Evolutionary conservation across 805 yeast species (phyloP).

Genomic region (Suhomyces faveliae): DNA sequence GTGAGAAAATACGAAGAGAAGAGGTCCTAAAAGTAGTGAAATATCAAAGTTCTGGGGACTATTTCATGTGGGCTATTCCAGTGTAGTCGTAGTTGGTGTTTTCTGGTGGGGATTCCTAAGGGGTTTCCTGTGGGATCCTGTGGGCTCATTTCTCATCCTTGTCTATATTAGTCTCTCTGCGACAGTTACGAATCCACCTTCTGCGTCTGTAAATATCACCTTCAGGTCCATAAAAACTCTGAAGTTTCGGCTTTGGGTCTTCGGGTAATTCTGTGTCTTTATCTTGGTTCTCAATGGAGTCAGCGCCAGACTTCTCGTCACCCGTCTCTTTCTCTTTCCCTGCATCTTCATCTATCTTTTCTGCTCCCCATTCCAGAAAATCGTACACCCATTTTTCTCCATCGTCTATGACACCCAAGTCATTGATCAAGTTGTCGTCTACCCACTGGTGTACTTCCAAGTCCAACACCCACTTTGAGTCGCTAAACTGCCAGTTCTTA

Average conservation of each 20-base stretch:
- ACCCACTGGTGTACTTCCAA: slow-evolving; percentile 67
- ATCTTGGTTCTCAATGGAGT: slow-evolving; percentile 18
- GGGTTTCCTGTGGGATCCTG: too few relatives aligned
- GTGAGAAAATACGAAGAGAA: too few relatives aligned
- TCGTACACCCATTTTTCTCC: slow-evolving; percentile 90
- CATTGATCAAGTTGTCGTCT: slow-evolving; percentile 43
- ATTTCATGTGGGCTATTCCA: too few relatives aligned
- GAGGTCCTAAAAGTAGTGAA: too few relatives aligned
- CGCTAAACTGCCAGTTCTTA: slow-evolving; percentile 52
- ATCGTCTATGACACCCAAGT: slow-evolving; percentile 59
- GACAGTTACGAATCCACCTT: slow-evolving; percentile 59
- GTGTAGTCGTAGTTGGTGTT: too few relatives aligned
- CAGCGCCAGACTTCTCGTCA: neutral
- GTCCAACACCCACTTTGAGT: slow-evolving; percentile 63
- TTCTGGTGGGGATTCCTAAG: too few relatives aligned
- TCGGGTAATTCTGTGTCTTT: slow-evolving; percentile 15
- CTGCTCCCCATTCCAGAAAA: slow-evolving; percentile 12
- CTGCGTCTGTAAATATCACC: slow-evolving; percentile 55
- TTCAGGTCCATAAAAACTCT: neutral
- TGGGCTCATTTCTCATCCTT: too few relatives aligned
- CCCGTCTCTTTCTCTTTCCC: neutral
- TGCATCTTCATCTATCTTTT: neutral
- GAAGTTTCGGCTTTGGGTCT: neutral
- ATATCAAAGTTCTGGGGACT: too few relatives aligned
- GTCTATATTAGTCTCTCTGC: slow-evolving; percentile 9